Percentiles rank a stretch among this genome's conserved stretches.
These are phyloP conservation scores for Colletotrichum lini DNA, from an alignment of 2,329 filamentous ascomycete species.

Conservation along the genomic window DNA sequence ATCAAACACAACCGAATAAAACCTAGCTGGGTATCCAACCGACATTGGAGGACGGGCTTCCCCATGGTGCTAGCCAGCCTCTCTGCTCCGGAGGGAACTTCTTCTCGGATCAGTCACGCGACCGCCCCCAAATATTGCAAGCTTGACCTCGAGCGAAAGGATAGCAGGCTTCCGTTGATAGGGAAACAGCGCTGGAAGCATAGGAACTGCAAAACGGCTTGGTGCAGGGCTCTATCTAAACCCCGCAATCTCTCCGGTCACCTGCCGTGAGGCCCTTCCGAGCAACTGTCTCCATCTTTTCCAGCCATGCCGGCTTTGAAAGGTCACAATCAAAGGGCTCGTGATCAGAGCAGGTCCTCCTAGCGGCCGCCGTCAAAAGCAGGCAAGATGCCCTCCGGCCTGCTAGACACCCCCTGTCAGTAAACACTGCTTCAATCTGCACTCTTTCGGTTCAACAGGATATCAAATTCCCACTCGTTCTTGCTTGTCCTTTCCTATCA, in stretches of 20 bases:
- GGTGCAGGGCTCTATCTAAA: not conserved
- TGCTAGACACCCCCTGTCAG: no score
- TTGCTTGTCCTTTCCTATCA: no score
- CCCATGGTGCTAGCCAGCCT: not conserved
- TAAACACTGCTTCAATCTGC: not conserved
- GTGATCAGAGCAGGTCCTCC: not conserved
- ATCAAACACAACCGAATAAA: no score
- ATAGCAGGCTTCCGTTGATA: not conserved
- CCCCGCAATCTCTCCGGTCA: conserved; percentile 6
- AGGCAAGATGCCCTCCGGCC: not conserved
- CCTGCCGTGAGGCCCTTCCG: not conserved
- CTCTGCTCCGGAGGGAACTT: not conserved
- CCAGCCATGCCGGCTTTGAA: conserved; percentile 2
- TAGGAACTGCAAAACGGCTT: conserved; percentile 8
- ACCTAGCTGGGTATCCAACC: no score
- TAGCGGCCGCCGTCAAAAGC: not conserved
- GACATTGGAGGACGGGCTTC: not conserved
- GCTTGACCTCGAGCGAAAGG: not conserved
- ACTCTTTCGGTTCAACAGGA: not conserved
- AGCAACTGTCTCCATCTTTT: conserved; percentile 1
- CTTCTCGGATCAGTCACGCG: not conserved
- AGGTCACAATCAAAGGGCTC: conserved; percentile 1
- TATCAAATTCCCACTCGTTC: no score
- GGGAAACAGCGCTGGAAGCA: not conserved
- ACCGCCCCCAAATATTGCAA: not conserved